Percentiles rank a stretch among this genome's conserved stretches.
These are phyloP conservation scores for Mucor lusitanicus DNA, from an alignment of 371 early-diverging fungal species.

Conservation along the genomic window DNA sequence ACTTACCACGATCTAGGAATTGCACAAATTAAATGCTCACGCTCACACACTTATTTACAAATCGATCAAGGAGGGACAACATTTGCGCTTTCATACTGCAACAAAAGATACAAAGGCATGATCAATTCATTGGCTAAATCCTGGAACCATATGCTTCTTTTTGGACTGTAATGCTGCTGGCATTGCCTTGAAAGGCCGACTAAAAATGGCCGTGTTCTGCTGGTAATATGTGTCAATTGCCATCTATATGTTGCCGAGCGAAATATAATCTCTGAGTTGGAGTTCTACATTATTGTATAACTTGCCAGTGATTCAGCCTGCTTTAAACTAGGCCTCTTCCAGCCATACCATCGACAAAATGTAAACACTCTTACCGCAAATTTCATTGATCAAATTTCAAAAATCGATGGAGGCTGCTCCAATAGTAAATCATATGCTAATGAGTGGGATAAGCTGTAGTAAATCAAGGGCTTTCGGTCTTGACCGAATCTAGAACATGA, in stretches of 20 bases:
- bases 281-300: not conserved
- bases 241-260: not conserved
- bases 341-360: not conserved
- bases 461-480: not conserved
- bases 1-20: constrained; percentile 23
- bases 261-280: not conserved
- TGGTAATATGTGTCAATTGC: not conserved
- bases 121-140: not conserved
- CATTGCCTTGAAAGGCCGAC: not conserved
- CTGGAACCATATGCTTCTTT: not conserved
- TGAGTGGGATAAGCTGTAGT: not conserved
- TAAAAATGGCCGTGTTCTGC: not conserved
- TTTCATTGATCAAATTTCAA: not conserved
- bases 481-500: not conserved
- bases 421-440: not conserved
- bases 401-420: not conserved
- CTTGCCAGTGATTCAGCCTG: not conserved
- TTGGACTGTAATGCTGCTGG: not conserved
- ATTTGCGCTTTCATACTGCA: not conserved
- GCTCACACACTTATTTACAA: not conserved
- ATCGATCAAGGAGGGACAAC: not conserved
- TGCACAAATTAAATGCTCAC: constrained; percentile 21
- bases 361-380: not conserved
- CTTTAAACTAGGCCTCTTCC: not conserved
- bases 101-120: not conserved